Conservation (phyloP, 768 basidiomycete genomes). For the Suillus placidus region DNA sequence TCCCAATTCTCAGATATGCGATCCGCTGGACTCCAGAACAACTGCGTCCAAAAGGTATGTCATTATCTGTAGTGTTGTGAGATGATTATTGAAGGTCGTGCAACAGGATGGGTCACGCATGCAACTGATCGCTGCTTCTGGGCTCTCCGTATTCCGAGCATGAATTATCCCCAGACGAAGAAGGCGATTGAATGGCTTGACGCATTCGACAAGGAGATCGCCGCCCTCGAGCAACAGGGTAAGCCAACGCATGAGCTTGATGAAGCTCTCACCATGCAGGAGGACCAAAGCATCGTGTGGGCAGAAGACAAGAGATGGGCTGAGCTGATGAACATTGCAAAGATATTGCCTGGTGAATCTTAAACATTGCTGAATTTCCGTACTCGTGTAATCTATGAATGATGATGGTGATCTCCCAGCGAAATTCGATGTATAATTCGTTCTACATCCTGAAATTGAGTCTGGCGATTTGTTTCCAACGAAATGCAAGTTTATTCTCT, state of each 20-base stretch:
- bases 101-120: constrained; percentile 69
- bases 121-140: constrained; percentile 66
- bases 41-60: constrained; percentile 51
- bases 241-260: constrained; percentile 36
- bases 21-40: constrained; percentile 73
- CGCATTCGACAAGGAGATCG: constrained; percentile 47
- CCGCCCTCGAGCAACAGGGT: constrained; percentile 41
- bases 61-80: neutral
- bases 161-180: constrained; percentile 47
- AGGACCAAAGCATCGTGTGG: constrained; percentile 59
- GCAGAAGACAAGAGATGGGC: constrained; percentile 57
- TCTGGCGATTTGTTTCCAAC: neutral
- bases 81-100: constrained; percentile 1
- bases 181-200: constrained; percentile 61
- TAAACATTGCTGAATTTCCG: neutral
- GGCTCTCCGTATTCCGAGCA: constrained; percentile 55
- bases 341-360: constrained; percentile 31
- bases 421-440: neutral
- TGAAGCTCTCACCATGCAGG: constrained; percentile 51
- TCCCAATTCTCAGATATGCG: constrained; percentile 68
- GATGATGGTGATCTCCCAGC: neutral
- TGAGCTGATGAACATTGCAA: constrained; percentile 43
- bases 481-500: neutral
- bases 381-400: neutral
- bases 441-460: neutral